phyloP scores from a whole-genome alignment of 2,329 filamentous ascomycete genomes.

The Arthrobotrys musiformis region DNA sequence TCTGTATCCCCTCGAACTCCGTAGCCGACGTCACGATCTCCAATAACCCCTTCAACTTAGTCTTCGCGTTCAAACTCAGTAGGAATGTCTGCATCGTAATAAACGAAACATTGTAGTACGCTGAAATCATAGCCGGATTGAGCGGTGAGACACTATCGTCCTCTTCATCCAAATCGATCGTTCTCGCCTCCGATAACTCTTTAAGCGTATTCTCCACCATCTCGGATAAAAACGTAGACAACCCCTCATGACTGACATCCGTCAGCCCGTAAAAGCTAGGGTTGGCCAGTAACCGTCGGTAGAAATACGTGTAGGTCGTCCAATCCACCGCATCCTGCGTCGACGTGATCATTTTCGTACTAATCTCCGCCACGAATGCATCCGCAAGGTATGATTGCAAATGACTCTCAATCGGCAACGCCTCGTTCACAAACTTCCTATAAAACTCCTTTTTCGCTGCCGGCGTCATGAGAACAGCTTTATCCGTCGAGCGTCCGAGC shows the following conservation, averaged over 20 bases:
- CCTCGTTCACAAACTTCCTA: constrained; percentile 97
- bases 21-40: constrained; percentile 97
- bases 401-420: constrained; percentile 93
- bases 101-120: constrained; percentile 99
- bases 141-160: constrained; percentile 89
- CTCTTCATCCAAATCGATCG: constrained; percentile 94
- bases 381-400: constrained; percentile 92
- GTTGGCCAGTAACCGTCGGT: constrained; percentile 91
- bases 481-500: constrained; percentile 92
- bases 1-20: constrained; percentile 95
- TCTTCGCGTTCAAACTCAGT: constrained; percentile 84
- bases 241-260: constrained; percentile 86
- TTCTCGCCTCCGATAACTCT: constrained; percentile 90
- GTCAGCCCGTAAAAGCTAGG: constrained; percentile 94
- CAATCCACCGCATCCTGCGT: constrained; percentile 98
- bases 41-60: constrained; percentile 94
- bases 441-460: constrained; percentile 96
- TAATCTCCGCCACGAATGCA: constrained; percentile 96
- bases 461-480: constrained; percentile 95
- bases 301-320: constrained; percentile 99
- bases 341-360: constrained; percentile 92
- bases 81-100: constrained; percentile 99
- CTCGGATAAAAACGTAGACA: constrained; percentile 95
- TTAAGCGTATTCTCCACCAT: constrained; percentile 91
- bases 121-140: constrained; percentile 96